A percentile compares a stretch with the other conserved stretches of the same genome.
Evolutionary conservation across 163 green algal species (phyloP).

Genomic region (Scenedesmus sp.): DNA sequence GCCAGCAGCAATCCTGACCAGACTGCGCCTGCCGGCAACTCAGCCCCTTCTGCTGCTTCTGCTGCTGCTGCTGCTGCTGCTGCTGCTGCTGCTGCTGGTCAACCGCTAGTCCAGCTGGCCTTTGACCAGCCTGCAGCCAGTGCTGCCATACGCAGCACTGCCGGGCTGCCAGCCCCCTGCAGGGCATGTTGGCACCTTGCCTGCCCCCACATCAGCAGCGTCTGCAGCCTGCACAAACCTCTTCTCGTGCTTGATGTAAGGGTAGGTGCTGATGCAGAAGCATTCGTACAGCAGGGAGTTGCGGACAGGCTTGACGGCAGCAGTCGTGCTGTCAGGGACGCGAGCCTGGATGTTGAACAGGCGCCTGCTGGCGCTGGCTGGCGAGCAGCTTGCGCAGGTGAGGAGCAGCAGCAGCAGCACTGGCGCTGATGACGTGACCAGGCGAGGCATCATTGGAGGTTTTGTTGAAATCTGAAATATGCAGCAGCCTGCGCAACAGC

Average conservation of each 20-base stretch:
- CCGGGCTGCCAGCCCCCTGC: background rate
- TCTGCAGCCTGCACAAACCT: background rate
- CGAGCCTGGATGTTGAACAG: background rate
- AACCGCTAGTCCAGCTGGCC: background rate
- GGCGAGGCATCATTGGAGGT: background rate
- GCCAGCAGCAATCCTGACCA: no score
- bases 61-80: background rate
- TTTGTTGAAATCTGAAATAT: background rate
- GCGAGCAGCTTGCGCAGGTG: background rate
- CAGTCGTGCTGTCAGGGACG: background rate
- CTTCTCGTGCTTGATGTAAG: background rate
- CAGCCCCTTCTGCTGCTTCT: background rate
- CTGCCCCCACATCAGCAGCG: background rate
- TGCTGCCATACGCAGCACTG: background rate
- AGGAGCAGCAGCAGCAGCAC: background rate
- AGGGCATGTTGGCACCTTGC: background rate
- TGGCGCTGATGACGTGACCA: background rate
- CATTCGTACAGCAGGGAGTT: background rate
- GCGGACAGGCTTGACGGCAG: background rate
- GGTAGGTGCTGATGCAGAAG: conserved; percentile 1
- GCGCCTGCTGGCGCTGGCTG: background rate
- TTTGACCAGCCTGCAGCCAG: background rate
- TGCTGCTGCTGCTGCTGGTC: background rate
- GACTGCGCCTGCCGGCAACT: no score
- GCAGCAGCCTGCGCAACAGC: background rate